Evolutionary conservation across 1,284 basidiomycete genomes (phyloP), one percentile per base, ranked within the genome.

Genomic region (Sphagnurus paluster): DNA sequence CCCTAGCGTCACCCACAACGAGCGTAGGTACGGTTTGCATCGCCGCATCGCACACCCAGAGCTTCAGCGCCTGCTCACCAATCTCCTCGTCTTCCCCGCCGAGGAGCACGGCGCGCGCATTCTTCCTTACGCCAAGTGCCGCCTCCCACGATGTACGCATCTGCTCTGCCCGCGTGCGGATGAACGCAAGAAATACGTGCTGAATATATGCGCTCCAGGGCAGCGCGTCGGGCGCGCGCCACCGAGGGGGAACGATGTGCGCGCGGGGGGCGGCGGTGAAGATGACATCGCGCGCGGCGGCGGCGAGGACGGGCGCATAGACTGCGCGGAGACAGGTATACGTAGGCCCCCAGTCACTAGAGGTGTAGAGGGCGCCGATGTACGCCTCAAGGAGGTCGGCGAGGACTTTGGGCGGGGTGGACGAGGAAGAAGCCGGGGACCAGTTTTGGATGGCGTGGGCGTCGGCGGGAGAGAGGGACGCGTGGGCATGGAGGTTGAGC

Each of bases 301-400:
- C 54, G 28, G 56, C 52, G 26, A 61, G 50, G 10, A 66, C 50
- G 11, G 63, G 62, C 11, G 46, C 48, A 42, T 63, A 60, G 20
- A 66, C 44, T 4, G 28, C 11, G 28, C 3, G 11, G 3, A 30
- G 28, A 3, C 4, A 3, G 7, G 28, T 14, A 14, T 30, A 30
- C 14, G 28, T 30, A 14, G 28, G 4, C 14, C 11, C 11, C 28
- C 28, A 30, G 28, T 1, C 36, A 40, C n/a, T 50, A 37, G 2
- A 66, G 54, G 64, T 63, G 19, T 57, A 65, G 5, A 66, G 52
- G 2, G 65, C 64, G 3, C 65, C 65, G n/a, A 48, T 52, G 38
- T 61, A 62, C 3, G 64, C 52, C 45, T 67, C 65, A 37, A 67
- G 65, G 11, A 67, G 53, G 44, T 67, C 63, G 5, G 62, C 65